Evolutionary conservation across 345 rosid genomes (phyloP).

Genomic region (Gossypium ekmanianum): DNA sequence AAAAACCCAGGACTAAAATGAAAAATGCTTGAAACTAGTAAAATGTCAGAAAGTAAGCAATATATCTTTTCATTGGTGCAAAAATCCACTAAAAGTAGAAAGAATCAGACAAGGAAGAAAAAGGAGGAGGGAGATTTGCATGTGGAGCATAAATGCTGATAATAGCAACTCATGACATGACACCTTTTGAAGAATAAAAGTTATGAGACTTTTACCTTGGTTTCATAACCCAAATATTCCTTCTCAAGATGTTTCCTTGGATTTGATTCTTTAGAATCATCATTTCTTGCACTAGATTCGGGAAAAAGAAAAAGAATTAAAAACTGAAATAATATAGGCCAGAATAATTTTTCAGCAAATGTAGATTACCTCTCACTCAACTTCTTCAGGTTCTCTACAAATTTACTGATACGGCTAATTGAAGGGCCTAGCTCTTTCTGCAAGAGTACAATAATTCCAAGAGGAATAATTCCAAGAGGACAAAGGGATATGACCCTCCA

Average conservation of each 20-base stretch:
- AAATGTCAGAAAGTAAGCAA: constrained; percentile 5
- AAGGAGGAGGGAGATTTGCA: not conserved
- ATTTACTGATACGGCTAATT: constrained; percentile 57
- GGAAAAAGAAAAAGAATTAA: constrained; percentile 1
- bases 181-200: no score
- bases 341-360: constrained; percentile 13
- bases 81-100: not conserved
- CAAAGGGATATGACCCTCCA: not conserved
- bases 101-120: not conserved
- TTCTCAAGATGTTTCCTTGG: constrained; percentile 87
- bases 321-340: constrained; percentile 14
- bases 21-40: not conserved
- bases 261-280: constrained; percentile 46
- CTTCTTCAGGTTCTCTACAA: constrained; percentile 80
- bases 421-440: constrained; percentile 84
- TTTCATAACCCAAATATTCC: constrained; percentile 84
- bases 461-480: not conserved
- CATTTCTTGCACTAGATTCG: constrained; percentile 37
- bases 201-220: constrained; percentile 45
- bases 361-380: constrained; percentile 57
- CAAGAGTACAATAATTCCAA: constrained; percentile 12
- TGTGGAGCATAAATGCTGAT: no score
- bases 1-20: not conserved
- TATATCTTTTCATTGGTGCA: not conserved
- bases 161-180: no score